Base-by-base conservation (phyloP, 345 rosid species). In the Carallia brachiata region DNA sequence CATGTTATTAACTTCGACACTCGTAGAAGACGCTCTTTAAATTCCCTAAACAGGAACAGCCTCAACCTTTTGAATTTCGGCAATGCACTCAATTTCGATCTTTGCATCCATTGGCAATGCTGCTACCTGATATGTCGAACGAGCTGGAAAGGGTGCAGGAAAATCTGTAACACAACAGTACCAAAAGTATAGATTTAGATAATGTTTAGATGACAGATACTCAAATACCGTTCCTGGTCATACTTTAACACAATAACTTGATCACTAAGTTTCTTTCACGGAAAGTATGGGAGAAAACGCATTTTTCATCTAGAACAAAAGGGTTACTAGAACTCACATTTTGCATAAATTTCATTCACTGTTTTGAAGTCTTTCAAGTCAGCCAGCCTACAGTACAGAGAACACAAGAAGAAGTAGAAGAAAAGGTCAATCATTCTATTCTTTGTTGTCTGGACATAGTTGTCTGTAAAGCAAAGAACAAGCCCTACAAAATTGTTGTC, bases 1-100 rank as follows among this genome's bases (percentile, higher is more conserved):
- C 53, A 58, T 5, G 44, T 69, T 69, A 47, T 70, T 61, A 39
- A 50, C 52, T 59, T 4, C 40, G 59, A 15, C 61, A 7, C 1
- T 59, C 27, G 10, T 28, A 19, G 16, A 48, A 63, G 37, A 59
- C 8, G 23, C 36, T 36, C 5, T 9, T 6, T 27, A 36, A 36
- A 10, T 48, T 60, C 17, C 61, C 6, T 31, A 66, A 52, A 59
- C 28, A 27, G 71, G 63, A 37, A 37, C 37, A 15, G 54, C 50
- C 30, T 70, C 74, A 1, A 50, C 19, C 32, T 59, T 65, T 54
- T 70, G 61, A 37, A 89, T 90, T 54, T 89, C 73, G 27, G 98
- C 98, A 73, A 92, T 89, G 85, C 99, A 90, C 74, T 96, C 98
- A 8, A 96, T 88, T 86, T 92, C 99, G 50, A 92, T 85, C 88